Conservation (phyloP, 495 filamentous ascomycete genomes). For the Tuber indicum region DNA sequence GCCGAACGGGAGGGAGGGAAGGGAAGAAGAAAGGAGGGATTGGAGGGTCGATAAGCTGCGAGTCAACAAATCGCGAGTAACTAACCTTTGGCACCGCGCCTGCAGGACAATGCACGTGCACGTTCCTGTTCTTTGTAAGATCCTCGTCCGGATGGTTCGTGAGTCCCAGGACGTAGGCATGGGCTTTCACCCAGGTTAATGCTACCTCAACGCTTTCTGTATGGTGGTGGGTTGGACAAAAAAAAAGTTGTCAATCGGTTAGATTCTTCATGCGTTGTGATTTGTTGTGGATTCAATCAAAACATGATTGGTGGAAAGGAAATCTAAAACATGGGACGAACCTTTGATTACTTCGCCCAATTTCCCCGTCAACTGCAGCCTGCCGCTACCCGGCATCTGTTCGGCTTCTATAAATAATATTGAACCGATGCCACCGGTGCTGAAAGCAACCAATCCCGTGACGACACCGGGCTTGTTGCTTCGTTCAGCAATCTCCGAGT, state of each 20-base stretch:
- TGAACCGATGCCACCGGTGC: constrained; percentile 82
- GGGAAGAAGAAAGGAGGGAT: background rate
- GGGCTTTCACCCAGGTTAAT: constrained; percentile 91
- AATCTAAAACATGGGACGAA: constrained; percentile 38
- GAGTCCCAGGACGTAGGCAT: constrained; percentile 84
- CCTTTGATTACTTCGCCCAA: constrained; percentile 91
- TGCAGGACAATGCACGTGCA: constrained; percentile 94
- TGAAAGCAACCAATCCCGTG: constrained; percentile 95
- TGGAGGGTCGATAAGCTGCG: constrained; percentile 33
- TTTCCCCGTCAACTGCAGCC: constrained; percentile 94
- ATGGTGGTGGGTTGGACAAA: constrained; percentile 19
- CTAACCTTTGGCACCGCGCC: constrained; percentile 84
- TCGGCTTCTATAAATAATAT: constrained; percentile 98
- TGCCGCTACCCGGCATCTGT: constrained; percentile 89
- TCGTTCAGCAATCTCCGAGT: constrained; percentile 91
- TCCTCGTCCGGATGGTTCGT: constrained; percentile 75
- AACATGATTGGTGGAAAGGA: background rate
- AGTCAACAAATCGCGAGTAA: constrained; percentile 35
- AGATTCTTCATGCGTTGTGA: constrained; percentile 6
- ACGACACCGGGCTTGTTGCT: constrained; percentile 84
- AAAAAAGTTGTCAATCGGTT: background rate
- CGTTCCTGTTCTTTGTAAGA: constrained; percentile 89
- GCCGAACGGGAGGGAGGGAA: constrained; percentile 10
- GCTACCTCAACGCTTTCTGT: constrained; percentile 89
- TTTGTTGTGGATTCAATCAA: background rate